Percentiles rank a stretch among this genome's conserved stretches.
Conservation (phyloP, 768 basidiomycete species). For the Pleurotus giganteus region DNA sequence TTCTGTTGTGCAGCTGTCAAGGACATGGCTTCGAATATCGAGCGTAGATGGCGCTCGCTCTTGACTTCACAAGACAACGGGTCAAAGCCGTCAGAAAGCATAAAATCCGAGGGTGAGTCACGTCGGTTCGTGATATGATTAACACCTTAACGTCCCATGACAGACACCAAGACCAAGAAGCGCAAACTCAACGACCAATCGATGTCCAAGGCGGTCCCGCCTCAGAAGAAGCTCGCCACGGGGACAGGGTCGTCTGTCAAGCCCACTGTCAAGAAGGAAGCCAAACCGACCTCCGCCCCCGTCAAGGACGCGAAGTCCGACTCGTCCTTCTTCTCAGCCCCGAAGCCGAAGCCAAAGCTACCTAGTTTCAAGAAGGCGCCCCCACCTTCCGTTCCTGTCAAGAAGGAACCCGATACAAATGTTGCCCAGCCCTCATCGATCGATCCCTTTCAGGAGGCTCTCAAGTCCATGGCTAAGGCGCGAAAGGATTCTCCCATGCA, state of each 20-base stretch:
- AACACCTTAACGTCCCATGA: slow-evolving; percentile 13
- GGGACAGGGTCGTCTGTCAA: slow-evolving; percentile 37
- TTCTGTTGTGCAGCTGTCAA: slow-evolving; percentile 67
- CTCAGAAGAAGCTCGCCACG: slow-evolving; percentile 66
- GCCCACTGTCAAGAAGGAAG: slow-evolving; percentile 60
- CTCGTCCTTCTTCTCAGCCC: slow-evolving; percentile 85
- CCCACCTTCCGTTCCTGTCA: slow-evolving; percentile 27
- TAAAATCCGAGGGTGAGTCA: slow-evolving; percentile 72
- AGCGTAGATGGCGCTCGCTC: slow-evolving; percentile 76
- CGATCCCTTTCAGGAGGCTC: slow-evolving; percentile 80
- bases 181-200: slow-evolving; percentile 62
- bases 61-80: slow-evolving; percentile 39
- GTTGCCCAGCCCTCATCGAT: slow-evolving; percentile 74
- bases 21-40: slow-evolving; percentile 90
- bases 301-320: slow-evolving; percentile 83
- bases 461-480: slow-evolving; percentile 69
- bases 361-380: slow-evolving; percentile 86
- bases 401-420: slow-evolving; percentile 56
- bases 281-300: slow-evolving; percentile 25
- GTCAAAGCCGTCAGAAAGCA: slow-evolving; percentile 42
- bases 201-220: slow-evolving; percentile 46
- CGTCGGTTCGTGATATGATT: slow-evolving; percentile 38
- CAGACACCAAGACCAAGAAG: slow-evolving; percentile 68
- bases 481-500: slow-evolving; percentile 62
- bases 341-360: slow-evolving; percentile 79